Evolutionary conservation across 352 stramenopile species (phyloP), one percentile per base, ranked within the genome.

Genomic region (Elongisporangium prolatum): DNA sequence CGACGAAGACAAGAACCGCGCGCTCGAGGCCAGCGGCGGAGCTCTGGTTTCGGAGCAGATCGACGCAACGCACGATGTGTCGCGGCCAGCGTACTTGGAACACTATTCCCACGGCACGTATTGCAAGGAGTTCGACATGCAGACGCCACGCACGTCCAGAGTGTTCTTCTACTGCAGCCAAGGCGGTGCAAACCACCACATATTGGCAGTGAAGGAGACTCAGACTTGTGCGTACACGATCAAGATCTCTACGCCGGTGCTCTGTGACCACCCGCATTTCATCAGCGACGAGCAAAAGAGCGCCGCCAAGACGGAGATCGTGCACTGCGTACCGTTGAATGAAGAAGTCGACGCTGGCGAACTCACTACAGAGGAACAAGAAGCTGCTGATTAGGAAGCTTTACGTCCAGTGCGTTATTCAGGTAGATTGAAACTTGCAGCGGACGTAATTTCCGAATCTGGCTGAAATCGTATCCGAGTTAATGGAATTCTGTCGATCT

Each of bases 181-280:
- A 38, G 79, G 73, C n/a, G 77, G 72, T 40, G 64, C 65, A 49
- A 89, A 69, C 52, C 75, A 90, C 59, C 77, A 89, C 67, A 91
- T 94, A 52, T 52, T 92, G 20, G 70, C 68, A 2, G 74, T 92
- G 50, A 91, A 91, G 56, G 85, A 94, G 68, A 88, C 75, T 20
- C 80, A 91, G 66, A 94, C 85, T n/a, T 94, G 85, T 61, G 63
- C 59, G 48, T 94, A 94, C 63, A 82, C 81, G 54, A 71, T 94
- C 54, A 92, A 94, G 59, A 74, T 94, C 50, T 90, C 82, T 13
- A 76, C 81, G 7, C 78, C 85, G 0, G 69, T 78, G 52, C 65
- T 94, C 28, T 94, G 85, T 50, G 75, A 89, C 53, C 85, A 94
- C 62, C 85, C 85, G 55, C 80, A 94, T 51, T 94, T 94, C 59